phyloP scores from a whole-genome alignment of 2,329 filamentous ascomycete species.

The Aspergillus caelatus region DNA sequence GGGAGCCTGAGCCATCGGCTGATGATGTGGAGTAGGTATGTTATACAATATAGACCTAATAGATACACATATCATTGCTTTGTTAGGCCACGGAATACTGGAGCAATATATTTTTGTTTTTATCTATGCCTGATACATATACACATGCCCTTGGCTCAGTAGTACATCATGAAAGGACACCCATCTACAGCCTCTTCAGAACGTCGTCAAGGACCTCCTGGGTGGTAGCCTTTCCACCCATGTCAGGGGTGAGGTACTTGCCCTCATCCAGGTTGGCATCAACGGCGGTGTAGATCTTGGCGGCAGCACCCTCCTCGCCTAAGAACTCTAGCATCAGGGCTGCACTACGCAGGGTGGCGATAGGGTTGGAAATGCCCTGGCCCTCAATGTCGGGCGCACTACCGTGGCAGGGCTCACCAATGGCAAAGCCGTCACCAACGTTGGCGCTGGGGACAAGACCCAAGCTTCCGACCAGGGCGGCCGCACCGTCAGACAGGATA shows the following conservation, averaged over 20 bases:
- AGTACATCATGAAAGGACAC: conserved; percentile 5
- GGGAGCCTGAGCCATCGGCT: conserved; percentile 22
- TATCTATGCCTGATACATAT: neutral
- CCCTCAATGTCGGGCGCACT: conserved; percentile 95
- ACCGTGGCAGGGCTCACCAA: conserved; percentile 97
- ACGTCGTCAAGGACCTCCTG: conserved; percentile 87
- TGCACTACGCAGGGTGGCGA: conserved; percentile 87
- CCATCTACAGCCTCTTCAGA: conserved; percentile 71
- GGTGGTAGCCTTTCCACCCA: conserved; percentile 85
- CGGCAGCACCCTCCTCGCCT: conserved; percentile 81
- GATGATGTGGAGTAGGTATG: conserved; percentile 25
- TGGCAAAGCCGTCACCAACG: conserved; percentile 90
- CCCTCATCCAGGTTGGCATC: conserved; percentile 87
- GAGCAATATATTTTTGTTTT: neutral
- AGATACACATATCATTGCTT: neutral
- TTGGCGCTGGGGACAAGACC: conserved; percentile 95
- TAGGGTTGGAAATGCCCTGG: conserved; percentile 89
- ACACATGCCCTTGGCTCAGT: neutral
- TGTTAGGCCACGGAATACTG: neutral
- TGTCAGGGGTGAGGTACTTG: conserved; percentile 79
- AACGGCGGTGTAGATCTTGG: conserved; percentile 86
- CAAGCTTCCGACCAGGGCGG: conserved; percentile 86
- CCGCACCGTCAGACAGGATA: conserved; percentile 92
- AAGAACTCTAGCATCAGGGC: conserved; percentile 97
- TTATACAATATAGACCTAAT: neutral